Percentiles rank a stretch among this genome's conserved stretches.
Conservation (phyloP, 2,329 filamentous ascomycete species). For the Aureobasidium uvarum region DNA sequence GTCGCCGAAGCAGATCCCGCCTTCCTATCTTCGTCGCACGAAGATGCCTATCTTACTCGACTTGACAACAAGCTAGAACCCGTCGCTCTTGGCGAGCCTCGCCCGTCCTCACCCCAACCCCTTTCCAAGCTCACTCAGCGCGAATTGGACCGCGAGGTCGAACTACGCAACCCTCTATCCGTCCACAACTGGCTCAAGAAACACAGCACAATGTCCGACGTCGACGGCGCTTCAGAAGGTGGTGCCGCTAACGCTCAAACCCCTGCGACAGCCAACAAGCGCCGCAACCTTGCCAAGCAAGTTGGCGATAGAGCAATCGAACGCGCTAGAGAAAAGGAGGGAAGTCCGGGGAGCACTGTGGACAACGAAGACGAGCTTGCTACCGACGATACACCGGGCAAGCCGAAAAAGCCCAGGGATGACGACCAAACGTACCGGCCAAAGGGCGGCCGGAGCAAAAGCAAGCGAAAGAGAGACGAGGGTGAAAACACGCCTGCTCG, state of each 20-base stretch:
- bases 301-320: slow-evolving; percentile 40
- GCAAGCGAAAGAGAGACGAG: slow-evolving; percentile 43
- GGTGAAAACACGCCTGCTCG: slow-evolving; percentile 27
- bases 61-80: slow-evolving; percentile 56
- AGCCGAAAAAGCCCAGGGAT: slow-evolving; percentile 40
- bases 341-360: slow-evolving; percentile 38
- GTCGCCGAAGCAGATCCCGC: slow-evolving; percentile 59
- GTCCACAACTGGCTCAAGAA: slow-evolving; percentile 85
- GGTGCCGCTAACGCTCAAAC: slow-evolving; percentile 71
- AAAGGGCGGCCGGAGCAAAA: slow-evolving; percentile 50
- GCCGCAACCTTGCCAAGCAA: slow-evolving; percentile 39
- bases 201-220: slow-evolving; percentile 31
- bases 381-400: slow-evolving; percentile 40
- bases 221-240: slow-evolving; percentile 39
- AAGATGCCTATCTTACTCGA: slow-evolving; percentile 70
- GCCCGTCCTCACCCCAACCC: slow-evolving; percentile 45
- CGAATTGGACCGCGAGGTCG: slow-evolving; percentile 48
- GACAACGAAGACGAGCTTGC: slow-evolving; percentile 40
- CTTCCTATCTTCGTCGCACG: slow-evolving; percentile 67
- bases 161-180: slow-evolving; percentile 77
- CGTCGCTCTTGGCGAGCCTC: slow-evolving; percentile 42
- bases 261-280: slow-evolving; percentile 66
- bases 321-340: slow-evolving; percentile 36
- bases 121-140: slow-evolving; percentile 46
- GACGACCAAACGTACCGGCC: slow-evolving; percentile 49